A percentile compares a stretch with the other conserved stretches of the same genome.
phyloP scores from a whole-genome alignment of 2,329 filamentous ascomycete genomes.

The Grosmannia clavigera region DNA sequence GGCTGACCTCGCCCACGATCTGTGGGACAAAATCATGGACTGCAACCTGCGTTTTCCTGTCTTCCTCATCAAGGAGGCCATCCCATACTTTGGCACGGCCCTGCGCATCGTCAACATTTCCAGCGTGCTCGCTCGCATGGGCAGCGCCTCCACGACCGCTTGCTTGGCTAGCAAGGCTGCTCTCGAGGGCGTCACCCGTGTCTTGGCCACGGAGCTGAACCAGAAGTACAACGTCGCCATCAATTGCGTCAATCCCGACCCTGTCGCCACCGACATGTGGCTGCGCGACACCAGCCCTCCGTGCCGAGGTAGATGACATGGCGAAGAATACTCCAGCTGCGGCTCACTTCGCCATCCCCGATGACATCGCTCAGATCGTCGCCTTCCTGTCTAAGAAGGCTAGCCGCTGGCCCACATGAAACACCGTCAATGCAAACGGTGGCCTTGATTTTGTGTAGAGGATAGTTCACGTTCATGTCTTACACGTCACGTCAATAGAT shows the following conservation, averaged over 20 bases:
- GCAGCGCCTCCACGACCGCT: background rate
- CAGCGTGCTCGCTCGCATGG: constrained; percentile 34
- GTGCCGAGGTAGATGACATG: constrained; percentile 34
- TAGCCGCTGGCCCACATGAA: constrained; percentile 38
- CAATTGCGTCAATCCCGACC: constrained; percentile 47
- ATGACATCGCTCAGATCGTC: constrained; percentile 45
- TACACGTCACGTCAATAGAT: background rate
- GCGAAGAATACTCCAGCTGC: constrained; percentile 41
- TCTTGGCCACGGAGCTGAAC: constrained; percentile 45
- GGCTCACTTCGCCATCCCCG: constrained; percentile 34
- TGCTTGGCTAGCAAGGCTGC: constrained; percentile 25
- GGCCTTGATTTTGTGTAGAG: constrained; percentile 15
- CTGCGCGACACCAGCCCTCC: constrained; percentile 22
- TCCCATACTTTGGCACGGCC: constrained; percentile 33
- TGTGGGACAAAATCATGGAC: constrained; percentile 41
- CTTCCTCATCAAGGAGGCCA: constrained; percentile 38
- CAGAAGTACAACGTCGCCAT: constrained; percentile 39
- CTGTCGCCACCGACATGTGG: constrained; percentile 43
- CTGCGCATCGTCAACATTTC: constrained; percentile 46
- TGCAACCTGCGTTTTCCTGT: constrained; percentile 44
- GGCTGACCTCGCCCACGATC: constrained; percentile 28
- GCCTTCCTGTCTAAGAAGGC: constrained; percentile 39
- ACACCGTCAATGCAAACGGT: constrained; percentile 42
- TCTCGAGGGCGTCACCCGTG: constrained; percentile 45
- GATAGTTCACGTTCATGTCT: background rate